phyloP scores from a whole-genome alignment of 176 grass and related monocot genomes.

The Oryza meyeriana region DNA sequence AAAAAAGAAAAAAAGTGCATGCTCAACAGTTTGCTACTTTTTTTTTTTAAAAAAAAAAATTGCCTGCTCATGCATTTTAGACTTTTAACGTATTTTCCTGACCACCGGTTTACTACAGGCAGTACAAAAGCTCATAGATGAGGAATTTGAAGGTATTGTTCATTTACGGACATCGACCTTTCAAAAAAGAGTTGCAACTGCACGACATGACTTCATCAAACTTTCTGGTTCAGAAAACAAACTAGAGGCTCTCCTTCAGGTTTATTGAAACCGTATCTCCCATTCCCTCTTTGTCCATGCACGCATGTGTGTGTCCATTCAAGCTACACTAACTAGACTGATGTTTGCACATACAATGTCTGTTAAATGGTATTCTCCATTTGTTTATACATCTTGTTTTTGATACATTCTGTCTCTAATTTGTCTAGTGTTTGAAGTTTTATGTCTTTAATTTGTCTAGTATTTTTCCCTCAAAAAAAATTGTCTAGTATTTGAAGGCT shows the following conservation, averaged over 20 bases:
- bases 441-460: background rate
- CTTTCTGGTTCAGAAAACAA: conserved; percentile 89
- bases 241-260: conserved; percentile 94
- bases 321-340: conserved; percentile 2
- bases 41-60: background rate
- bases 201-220: conserved; percentile 95
- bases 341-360: background rate
- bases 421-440: background rate
- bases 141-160: conserved; percentile 92
- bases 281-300: background rate
- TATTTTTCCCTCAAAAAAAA: too few relatives aligned
- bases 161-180: conserved; percentile 88
- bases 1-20: too few relatives aligned
- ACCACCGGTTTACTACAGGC: conserved; percentile 41
- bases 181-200: conserved; percentile 95
- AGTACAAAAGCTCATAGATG: conserved; percentile 88
- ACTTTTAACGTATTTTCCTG: conserved; percentile 15
- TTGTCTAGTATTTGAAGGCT: background rate
- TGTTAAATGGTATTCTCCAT: too few relatives aligned
- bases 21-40: background rate
- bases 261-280: conserved; percentile 29
- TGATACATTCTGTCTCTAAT: background rate
- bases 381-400: background rate
- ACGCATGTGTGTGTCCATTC: background rate
- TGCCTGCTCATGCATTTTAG: background rate